Evolutionary conservation across 108 stramenopile genomes (phyloP), one percentile per base, ranked within the genome.

Genomic region (Schizochytrium sp.): DNA sequence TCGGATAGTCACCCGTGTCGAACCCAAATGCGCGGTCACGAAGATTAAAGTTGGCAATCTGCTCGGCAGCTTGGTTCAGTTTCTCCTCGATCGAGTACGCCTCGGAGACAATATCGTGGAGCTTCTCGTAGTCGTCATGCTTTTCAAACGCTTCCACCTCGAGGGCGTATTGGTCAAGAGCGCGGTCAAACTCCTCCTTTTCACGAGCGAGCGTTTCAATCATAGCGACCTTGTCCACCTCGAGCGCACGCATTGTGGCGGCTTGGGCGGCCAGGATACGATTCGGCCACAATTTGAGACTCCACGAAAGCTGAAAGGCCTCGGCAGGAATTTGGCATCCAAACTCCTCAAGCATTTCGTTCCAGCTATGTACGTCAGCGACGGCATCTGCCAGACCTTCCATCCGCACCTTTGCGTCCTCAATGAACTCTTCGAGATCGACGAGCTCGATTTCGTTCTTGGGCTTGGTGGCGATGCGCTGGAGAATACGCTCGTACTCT

Each of bases 11-110:
- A 5, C 93, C 94, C n/a, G 92, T 92, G 5, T 92, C 91, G 23
- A 94, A 93, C 21, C 94, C 94, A 45, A 94, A 94, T 4, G 93
- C 91, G 88, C 93, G 87, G 90, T 94, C 93, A 21, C 94, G 87
- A 34, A 88, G 60, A 63, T 94, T 94, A 88, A 94, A 94, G 72
- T 94, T 93, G 58, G 92, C 91, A 19, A 91, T 93, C 72, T 91
- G 89, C 16, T 72, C 89, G 44, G 90, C 90, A 69, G 94, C 94
- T 0, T 93, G 91, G 5, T 88, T 72, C 25, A 94, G 87, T 12
- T 90, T 72, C 5, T 89, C 90, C 89, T 92, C 90, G 87, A 88
- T 63, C 8, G 60, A 60, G 16, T 63, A 29, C 8, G 88, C 88
- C 47, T 69, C 60, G 23, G 34, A 44, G 34, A 69, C 60, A 5